phyloP scores from a whole-genome alignment of 1,284 basidiomycete genomes.

The Heterobasidion parviporum region DNA sequence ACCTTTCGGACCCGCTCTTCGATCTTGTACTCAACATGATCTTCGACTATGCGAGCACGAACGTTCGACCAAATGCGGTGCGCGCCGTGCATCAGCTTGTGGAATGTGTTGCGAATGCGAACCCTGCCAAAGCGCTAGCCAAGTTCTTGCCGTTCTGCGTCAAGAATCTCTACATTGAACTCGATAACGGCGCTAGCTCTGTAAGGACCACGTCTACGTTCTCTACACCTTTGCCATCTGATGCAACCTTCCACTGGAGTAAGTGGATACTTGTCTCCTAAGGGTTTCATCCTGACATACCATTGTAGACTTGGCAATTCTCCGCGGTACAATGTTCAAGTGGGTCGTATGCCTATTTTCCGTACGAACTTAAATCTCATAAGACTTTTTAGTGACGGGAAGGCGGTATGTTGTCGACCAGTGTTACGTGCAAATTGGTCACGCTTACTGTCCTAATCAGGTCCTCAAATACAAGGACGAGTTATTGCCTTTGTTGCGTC shows the following conservation, averaged over 20 bases:
- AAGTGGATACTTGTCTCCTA: constrained; percentile 18
- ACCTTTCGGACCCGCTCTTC: constrained; percentile 77
- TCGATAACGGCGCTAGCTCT: constrained; percentile 84
- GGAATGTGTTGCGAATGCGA: constrained; percentile 78
- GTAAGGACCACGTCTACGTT: constrained; percentile 74
- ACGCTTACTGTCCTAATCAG: constrained; percentile 23
- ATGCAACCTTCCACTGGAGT: constrained; percentile 90
- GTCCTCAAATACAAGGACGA: constrained; percentile 58
- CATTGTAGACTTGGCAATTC: constrained; percentile 52
- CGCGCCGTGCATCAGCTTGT: constrained; percentile 84
- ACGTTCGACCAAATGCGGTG: constrained; percentile 78
- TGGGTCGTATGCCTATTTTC: constrained; percentile 25
- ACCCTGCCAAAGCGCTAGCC: constrained; percentile 69
- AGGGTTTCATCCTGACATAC: not conserved
- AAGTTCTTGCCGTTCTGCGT: constrained; percentile 74
- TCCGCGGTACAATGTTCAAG: constrained; percentile 66
- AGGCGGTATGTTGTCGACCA: constrained; percentile 33
- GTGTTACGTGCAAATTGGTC: not conserved
- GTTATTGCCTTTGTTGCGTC: constrained; percentile 56
- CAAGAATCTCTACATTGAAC: constrained; percentile 65
- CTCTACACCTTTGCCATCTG: constrained; percentile 65
- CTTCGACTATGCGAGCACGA: constrained; percentile 69
- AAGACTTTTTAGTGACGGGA: constrained; percentile 44
- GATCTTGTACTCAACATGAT: constrained; percentile 80
- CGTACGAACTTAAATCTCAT: constrained; percentile 7